Percentiles rank a stretch among this genome's conserved stretches.
Evolutionary conservation across 345 rosid genomes (phyloP).

Genomic region (Lagerstroemia speciosa): DNA sequence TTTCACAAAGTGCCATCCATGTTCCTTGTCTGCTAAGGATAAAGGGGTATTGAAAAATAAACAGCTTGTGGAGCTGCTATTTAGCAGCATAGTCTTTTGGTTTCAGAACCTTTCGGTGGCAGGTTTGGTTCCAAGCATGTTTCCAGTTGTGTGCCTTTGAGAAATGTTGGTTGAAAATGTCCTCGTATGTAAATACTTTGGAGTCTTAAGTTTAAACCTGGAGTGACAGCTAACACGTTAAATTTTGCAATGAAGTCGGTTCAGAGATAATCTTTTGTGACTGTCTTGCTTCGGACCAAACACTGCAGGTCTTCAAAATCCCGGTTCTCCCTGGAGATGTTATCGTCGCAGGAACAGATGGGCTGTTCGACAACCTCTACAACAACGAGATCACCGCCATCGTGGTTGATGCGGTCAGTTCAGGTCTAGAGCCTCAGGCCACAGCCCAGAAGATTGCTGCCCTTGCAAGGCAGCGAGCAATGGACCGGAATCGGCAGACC

Average conservation of each 20-base stretch:
- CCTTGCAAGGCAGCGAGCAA: constrained; percentile 72
- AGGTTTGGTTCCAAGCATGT: too few species aligned
- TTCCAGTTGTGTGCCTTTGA: too few species aligned
- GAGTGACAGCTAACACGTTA: neutral
- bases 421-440: constrained; percentile 61
- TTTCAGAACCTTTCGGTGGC: neutral
- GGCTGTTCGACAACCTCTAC: constrained; percentile 86
- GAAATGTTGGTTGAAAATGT: neutral
- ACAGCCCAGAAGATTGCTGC: constrained; percentile 82
- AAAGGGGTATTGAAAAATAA: neutral
- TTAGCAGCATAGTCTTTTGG: too few species aligned
- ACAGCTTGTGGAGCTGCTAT: neutral
- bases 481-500: constrained; percentile 61
- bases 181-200: too few species aligned
- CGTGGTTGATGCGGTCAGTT: constrained; percentile 66
- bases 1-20: neutral
- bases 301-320: constrained; percentile 57
- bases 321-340: constrained; percentile 74
- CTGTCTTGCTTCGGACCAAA: neutral
- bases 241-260: neutral
- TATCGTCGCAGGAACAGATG: constrained; percentile 86
- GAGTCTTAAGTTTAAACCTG: too few species aligned
- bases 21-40: neutral
- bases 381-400: constrained; percentile 69
- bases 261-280: neutral